Conservation (phyloP, 1,284 basidiomycete species). For the Leucoagaricus sp. region DNA sequence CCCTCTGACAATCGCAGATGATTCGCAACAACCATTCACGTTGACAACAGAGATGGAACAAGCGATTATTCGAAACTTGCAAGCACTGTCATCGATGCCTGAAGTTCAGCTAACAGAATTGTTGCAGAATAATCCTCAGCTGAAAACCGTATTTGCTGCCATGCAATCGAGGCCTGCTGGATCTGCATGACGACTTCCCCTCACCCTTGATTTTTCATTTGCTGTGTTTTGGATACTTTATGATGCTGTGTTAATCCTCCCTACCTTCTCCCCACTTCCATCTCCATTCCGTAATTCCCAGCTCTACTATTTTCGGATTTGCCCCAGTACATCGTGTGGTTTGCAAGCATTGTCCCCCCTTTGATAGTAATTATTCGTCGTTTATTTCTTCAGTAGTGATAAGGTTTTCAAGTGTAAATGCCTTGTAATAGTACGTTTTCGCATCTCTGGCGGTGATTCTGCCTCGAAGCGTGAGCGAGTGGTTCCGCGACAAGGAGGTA, state of each 20-base stretch:
- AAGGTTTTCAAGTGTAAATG: too few species aligned
- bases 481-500: too few species aligned
- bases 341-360: too few species aligned
- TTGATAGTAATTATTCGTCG: too few species aligned
- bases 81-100: slow-evolving; percentile 32
- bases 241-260: not conserved
- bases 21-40: slow-evolving; percentile 2
- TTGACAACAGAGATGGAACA: slow-evolving; percentile 13
- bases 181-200: not conserved
- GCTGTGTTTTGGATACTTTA: not conserved
- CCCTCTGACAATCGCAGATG: not conserved
- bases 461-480: too few species aligned
- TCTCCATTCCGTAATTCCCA: not conserved
- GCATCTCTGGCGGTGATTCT: too few species aligned
- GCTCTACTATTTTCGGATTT: too few species aligned
- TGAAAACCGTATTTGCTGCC: slow-evolving; percentile 35
- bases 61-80: slow-evolving; percentile 25
- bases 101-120: slow-evolving; percentile 35
- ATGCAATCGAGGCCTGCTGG: slow-evolving; percentile 24
- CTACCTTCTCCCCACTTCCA: not conserved
- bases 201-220: not conserved
- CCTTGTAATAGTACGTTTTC: too few species aligned
- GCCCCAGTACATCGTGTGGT: too few species aligned
- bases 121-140: slow-evolving; percentile 35
- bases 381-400: too few species aligned